Conservation (phyloP, 495 filamentous ascomycete species). For the Penicillium psychrofluorescens region DNA sequence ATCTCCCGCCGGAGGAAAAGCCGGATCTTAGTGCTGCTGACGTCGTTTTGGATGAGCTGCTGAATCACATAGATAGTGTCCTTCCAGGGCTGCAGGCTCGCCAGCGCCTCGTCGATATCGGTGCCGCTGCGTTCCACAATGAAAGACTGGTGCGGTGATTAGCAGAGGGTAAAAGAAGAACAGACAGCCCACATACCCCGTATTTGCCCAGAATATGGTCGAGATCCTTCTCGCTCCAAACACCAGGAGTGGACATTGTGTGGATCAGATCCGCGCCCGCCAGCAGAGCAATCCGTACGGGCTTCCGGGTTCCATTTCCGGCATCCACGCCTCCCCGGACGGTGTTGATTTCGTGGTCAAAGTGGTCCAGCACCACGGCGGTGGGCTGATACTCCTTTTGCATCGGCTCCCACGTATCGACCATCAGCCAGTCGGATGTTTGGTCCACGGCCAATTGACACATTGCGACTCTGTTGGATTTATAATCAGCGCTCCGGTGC, state of each 20-base stretch:
- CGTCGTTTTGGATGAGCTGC: slow-evolving; percentile 84
- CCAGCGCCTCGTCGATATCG: slow-evolving; percentile 76
- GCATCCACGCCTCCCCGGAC: slow-evolving; percentile 66
- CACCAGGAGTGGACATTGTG: slow-evolving; percentile 68
- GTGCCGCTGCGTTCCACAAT: slow-evolving; percentile 88
- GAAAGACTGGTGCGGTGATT: slow-evolving; percentile 47
- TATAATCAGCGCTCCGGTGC: neutral
- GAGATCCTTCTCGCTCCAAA: slow-evolving; percentile 80
- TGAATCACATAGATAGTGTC: slow-evolving; percentile 82
- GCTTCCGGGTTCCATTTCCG: slow-evolving; percentile 50
- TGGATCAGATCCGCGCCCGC: slow-evolving; percentile 81
- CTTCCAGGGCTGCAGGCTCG: slow-evolving; percentile 62
- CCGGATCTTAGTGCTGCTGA: slow-evolving; percentile 83
- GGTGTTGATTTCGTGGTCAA: slow-evolving; percentile 80
- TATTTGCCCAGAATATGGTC: slow-evolving; percentile 81
- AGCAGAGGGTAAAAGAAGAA: neutral
- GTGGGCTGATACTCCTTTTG: slow-evolving; percentile 82
- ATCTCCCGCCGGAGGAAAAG: slow-evolving; percentile 76
- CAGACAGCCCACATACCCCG: slow-evolving; percentile 42
- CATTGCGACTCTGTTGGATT: slow-evolving; percentile 43
- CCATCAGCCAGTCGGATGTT: slow-evolving; percentile 73
- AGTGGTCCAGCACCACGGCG: slow-evolving; percentile 81
- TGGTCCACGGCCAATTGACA: slow-evolving; percentile 74
- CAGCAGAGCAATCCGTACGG: slow-evolving; percentile 64
- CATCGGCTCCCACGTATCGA: slow-evolving; percentile 72